Conservation (phyloP, 805 yeast species). For the Myxozyma monticola region DNA sequence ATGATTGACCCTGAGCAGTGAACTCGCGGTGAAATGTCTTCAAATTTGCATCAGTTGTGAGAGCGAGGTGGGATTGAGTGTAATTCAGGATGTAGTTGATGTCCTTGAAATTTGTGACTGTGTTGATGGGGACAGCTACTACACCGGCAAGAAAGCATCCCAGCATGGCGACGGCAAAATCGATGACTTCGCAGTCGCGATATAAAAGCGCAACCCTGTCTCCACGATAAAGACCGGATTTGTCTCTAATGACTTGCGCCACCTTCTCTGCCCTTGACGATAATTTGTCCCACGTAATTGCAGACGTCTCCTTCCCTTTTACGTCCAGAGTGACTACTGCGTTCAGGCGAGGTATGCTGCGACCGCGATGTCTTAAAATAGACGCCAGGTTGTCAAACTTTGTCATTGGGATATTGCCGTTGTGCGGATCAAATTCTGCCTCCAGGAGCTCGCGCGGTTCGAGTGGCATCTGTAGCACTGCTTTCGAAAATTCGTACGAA, state of each 20-base stretch:
- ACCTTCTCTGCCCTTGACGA: conserved; percentile 81
- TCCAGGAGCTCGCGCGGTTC: conserved; percentile 56
- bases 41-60: conserved; percentile 77
- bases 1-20: conserved; percentile 48
- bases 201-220: conserved; percentile 84
- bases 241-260: conserved; percentile 74
- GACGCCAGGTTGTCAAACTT: conserved; percentile 64
- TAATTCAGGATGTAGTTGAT: conserved; percentile 67
- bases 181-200: conserved; percentile 78
- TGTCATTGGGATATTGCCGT: conserved; percentile 31
- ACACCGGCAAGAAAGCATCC: conserved; percentile 94
- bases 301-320: conserved; percentile 74
- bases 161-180: conserved; percentile 78
- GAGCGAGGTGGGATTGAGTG: conserved; percentile 74
- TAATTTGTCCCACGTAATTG: conserved; percentile 88
- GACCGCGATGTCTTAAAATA: conserved; percentile 71
- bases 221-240: conserved; percentile 69
- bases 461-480: conserved; percentile 55
- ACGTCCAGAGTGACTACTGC: conserved; percentile 74
- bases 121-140: conserved; percentile 87
- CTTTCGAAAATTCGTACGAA: conserved; percentile 4
- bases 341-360: conserved; percentile 59
- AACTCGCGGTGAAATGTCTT: conserved; percentile 70
- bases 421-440: conserved; percentile 43
- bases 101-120: conserved; percentile 63